phyloP scores from a whole-genome alignment of 2,329 filamentous ascomycete species.

The Fusarium penzigii region DNA sequence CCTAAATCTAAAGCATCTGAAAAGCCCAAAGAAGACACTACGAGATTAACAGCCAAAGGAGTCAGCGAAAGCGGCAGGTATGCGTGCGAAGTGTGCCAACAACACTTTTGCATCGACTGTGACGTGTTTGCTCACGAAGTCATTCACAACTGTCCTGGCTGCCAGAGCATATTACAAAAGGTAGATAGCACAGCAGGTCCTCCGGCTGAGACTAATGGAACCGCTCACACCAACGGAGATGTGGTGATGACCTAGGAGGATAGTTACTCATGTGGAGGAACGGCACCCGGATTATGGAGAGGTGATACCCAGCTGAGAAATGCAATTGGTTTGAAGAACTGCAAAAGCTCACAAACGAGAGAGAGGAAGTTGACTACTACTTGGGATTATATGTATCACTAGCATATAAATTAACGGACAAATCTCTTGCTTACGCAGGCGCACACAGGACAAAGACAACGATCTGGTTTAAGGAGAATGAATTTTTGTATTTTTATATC shows the following conservation, averaged over 20 bases:
- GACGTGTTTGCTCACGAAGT: constrained; percentile 94
- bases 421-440: not conserved
- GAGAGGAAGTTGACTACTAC: not conserved
- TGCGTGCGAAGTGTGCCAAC: constrained; percentile 80
- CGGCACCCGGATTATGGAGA: not conserved
- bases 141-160: constrained; percentile 94
- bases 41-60: constrained; percentile 49
- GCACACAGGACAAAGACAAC: not conserved
- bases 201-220: constrained; percentile 32
- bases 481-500: not conserved
- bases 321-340: not conserved
- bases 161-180: constrained; percentile 54
- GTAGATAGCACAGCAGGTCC: constrained; percentile 12
- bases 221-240: constrained; percentile 38
- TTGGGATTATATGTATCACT: not conserved
- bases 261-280: not conserved
- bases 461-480: not conserved
- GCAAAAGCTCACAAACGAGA: not conserved
- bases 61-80: constrained; percentile 88
- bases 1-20: constrained; percentile 26
- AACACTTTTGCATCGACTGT: constrained; percentile 98
- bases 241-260: constrained; percentile 42
- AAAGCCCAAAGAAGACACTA: constrained; percentile 24
- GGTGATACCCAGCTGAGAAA: not conserved
- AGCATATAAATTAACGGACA: not conserved